phyloP scores from a whole-genome alignment of 1,284 basidiomycete species.

The Taiwanofungus camphoratus region DNA sequence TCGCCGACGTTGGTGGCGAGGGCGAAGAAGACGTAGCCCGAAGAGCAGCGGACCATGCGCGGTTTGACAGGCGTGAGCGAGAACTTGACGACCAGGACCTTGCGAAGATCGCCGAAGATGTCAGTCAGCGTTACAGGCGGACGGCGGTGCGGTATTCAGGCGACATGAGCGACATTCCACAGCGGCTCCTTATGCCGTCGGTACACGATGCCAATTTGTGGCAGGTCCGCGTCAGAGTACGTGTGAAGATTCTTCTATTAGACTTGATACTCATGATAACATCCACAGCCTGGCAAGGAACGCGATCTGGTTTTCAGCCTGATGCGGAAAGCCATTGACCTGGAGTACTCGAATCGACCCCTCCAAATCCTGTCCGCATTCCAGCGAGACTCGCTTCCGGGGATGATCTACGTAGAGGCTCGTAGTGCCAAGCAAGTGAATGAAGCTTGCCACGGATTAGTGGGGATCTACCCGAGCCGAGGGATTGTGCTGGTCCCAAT shows the following conservation, averaged over 20 bases:
- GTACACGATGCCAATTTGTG: slow-evolving; percentile 95
- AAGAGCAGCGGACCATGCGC: slow-evolving; percentile 65
- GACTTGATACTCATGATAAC: slow-evolving; percentile 9
- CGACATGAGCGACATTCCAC: slow-evolving; percentile 92
- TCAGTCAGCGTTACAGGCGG: slow-evolving; percentile 77
- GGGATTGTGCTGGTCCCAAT: slow-evolving; percentile 89
- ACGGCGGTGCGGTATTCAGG: slow-evolving; percentile 74
- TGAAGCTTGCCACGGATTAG: slow-evolving; percentile 83
- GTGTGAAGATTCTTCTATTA: slow-evolving; percentile 16
- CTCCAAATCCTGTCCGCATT: slow-evolving; percentile 90
- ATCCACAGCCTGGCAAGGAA: slow-evolving; percentile 78
- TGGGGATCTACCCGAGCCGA: slow-evolving; percentile 84
- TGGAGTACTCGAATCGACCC: slow-evolving; percentile 71
- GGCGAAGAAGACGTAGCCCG: slow-evolving; percentile 62
- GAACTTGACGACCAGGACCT: slow-evolving; percentile 82
- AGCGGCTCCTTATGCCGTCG: slow-evolving; percentile 94
- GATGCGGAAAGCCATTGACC: slow-evolving; percentile 86
- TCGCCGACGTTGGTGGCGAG: slow-evolving; percentile 66
- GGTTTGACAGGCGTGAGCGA: slow-evolving; percentile 71
- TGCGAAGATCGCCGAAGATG: slow-evolving; percentile 80
- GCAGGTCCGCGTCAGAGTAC: slow-evolving; percentile 91
- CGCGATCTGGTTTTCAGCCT: slow-evolving; percentile 91
- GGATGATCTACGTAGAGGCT: slow-evolving; percentile 96
- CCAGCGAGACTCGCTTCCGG: slow-evolving; percentile 91
- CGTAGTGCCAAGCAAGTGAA: slow-evolving; percentile 83